Percentiles rank a stretch among this genome's conserved stretches.
phyloP scores from a whole-genome alignment of 352 stramenopile species.

The Pythium inflatum region DNA sequence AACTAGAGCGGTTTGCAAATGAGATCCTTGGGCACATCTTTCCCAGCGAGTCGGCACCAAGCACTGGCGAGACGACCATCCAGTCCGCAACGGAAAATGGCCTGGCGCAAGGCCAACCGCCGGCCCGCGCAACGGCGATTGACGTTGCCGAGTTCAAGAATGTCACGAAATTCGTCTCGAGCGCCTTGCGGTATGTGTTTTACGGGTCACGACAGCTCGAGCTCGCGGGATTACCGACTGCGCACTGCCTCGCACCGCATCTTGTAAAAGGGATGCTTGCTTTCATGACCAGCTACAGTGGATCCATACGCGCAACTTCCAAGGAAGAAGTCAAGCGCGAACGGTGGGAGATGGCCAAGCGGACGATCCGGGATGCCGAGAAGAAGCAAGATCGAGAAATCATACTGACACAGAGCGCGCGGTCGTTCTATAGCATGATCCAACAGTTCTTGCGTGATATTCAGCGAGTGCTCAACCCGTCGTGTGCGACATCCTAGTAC shows the following conservation, averaged over 20 bases:
- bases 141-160: slow-evolving; percentile 81
- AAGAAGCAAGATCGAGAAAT: slow-evolving; percentile 74
- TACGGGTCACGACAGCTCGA: slow-evolving; percentile 82
- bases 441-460: slow-evolving; percentile 82
- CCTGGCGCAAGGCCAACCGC: slow-evolving; percentile 5
- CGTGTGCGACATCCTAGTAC: slow-evolving; percentile 63
- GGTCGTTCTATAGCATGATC: slow-evolving; percentile 78
- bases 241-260: slow-evolving; percentile 71
- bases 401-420: slow-evolving; percentile 78
- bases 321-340: slow-evolving; percentile 83
- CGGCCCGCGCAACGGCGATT: slow-evolving; percentile 36
- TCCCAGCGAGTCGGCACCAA: slow-evolving; percentile 8
- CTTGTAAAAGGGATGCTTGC: slow-evolving; percentile 59
- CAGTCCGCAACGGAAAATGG: not conserved
- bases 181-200: slow-evolving; percentile 76
- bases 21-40: slow-evolving; percentile 83
- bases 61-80: not conserved
- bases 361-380: slow-evolving; percentile 74
- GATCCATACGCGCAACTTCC: slow-evolving; percentile 67
- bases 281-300: slow-evolving; percentile 68
- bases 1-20: slow-evolving; percentile 75
- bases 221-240: slow-evolving; percentile 72
- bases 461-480: slow-evolving; percentile 79
- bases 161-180: slow-evolving; percentile 76
- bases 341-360: slow-evolving; percentile 76